Base-by-base conservation (phyloP, 768 basidiomycete genomes). In the Boletus sp. region DNA sequence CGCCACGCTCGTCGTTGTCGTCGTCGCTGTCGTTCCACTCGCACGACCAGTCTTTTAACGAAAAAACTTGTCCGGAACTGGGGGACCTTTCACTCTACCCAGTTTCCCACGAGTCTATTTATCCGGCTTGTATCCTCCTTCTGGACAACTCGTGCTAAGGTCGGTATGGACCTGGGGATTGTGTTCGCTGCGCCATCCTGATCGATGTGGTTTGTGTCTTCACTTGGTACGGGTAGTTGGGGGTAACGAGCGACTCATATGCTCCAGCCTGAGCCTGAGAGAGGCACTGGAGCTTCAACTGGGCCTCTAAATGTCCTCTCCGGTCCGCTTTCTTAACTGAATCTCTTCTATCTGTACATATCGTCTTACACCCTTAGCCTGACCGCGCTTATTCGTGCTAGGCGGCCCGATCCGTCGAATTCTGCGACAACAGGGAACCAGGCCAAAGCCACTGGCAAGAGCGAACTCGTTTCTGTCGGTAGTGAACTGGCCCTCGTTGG, bases 1-100 rank as follows among this genome's bases (percentile, higher is more conserved):
- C 50, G 64, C 37, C 52, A 30, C 49, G 10, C 18, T 45, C 24
- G 44, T 28, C 44, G 24, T 24, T 24, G 44, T 45, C 50, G 54
- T 63, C 41, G 53, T 44, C 3, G n/a, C 44, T 24, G 50, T 63
- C 49, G 55, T 50, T 40, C n/a, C 4, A 15, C 64, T 64, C 65
- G 55, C 54, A 54, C 60, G 66, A 67, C 60, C 54, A 51, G 32
- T 11, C 8, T 35, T 30, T 55, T 30, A 2, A 40, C 8, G n/a
- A 49, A 54, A 57, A 63, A 64, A 57, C 42, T 24, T 12, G 42
- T 41, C n/a, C 17, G 37, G 15, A 8, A 8, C n/a, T n/a, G 24
- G 24, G 1, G 24, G 24, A 24, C 24, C 24, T 24, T 24, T 24
- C 24, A 24, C 24, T 24, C 24, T 24, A 24, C 24, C 24, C 24